Evolutionary conservation across 768 basidiomycete species (phyloP).

Genomic region (Suillus brevipes): DNA sequence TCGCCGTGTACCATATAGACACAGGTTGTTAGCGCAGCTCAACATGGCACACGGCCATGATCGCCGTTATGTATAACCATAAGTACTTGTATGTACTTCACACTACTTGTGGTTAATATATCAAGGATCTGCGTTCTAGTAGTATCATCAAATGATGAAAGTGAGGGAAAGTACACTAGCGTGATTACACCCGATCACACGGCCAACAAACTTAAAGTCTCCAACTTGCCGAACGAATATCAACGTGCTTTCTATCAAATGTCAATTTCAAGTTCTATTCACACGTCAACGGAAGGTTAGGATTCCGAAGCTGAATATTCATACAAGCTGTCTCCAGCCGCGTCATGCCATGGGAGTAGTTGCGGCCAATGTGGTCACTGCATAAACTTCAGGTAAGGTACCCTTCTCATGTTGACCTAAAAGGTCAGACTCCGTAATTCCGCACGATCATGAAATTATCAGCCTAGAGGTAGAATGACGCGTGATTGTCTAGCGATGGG

Average conservation of each 20-base stretch:
- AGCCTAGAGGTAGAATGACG: not conserved
- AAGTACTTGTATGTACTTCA: conserved; percentile 5
- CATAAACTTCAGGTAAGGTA: not conserved
- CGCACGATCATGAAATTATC: not conserved
- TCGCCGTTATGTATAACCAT: not conserved
- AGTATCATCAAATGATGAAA: not conserved
- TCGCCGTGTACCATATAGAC: not conserved
- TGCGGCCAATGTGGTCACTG: not conserved
- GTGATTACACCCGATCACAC: not conserved
- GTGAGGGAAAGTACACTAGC: not conserved
- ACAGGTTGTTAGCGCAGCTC: not conserved
- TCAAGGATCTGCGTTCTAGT: not conserved
- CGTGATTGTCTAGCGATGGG: not conserved
- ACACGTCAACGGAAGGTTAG: not conserved
- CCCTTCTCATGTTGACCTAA: not conserved
- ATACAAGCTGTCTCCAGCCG: not conserved
- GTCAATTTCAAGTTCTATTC: not conserved
- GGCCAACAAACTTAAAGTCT: not conserved
- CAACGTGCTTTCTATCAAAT: not conserved
- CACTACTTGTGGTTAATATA: conserved; percentile 1
- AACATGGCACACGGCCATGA: not conserved
- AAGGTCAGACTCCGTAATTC: not conserved
- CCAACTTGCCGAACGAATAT: not conserved
- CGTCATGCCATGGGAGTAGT: not conserved
- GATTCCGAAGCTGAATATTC: not conserved